Percentiles rank a stretch among this genome's conserved stretches.
Conservation (phyloP, 73 alveolate species). For the Diophrys appendiculata region DNA sequence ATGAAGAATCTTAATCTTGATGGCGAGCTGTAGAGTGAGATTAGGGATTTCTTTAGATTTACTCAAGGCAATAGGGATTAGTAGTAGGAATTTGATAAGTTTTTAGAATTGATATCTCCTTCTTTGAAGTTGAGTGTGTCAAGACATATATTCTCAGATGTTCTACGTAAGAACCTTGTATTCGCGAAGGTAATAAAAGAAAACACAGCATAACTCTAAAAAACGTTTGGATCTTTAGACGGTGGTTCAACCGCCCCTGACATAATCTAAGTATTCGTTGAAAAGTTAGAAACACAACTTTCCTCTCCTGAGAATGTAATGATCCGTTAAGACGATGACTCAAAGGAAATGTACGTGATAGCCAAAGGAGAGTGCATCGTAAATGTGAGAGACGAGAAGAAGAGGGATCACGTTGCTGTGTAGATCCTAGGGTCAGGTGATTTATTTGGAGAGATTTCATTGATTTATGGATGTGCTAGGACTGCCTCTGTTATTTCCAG, state of each 20-base stretch:
- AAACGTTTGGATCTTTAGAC: constrained; percentile 12
- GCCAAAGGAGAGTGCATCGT: constrained; percentile 64
- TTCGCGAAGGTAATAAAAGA: constrained; percentile 5
- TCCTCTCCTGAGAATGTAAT: constrained; percentile 34
- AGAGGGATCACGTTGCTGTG: constrained; percentile 58
- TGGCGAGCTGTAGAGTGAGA: constrained; percentile 2
- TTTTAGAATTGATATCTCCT: constrained; percentile 60
- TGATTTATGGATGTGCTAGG: constrained; percentile 65
- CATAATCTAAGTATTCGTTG: not conserved
- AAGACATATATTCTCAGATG: constrained; percentile 23
- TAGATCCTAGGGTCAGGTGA: constrained; percentile 79
- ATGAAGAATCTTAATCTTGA: constrained; percentile 24
- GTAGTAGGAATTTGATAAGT: constrained; percentile 40
- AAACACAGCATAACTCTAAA: constrained; percentile 35
- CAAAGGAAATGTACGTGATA: constrained; percentile 21
- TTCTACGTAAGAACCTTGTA: constrained; percentile 7
- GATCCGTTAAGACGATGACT: constrained; percentile 35
- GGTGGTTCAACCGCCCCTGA: not conserved
- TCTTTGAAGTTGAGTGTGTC: constrained; percentile 39
- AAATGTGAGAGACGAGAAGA: constrained; percentile 51
- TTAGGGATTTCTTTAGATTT: constrained; percentile 8
- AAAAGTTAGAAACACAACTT: constrained; percentile 12
- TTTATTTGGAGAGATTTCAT: constrained; percentile 95
- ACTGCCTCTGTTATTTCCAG: constrained; percentile 80
- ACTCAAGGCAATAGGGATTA: constrained; percentile 44